These are phyloP conservation scores for Skeletonema potamos DNA, from an alignment of 108 stramenopile genomes.

Conservation along the genomic window DNA sequence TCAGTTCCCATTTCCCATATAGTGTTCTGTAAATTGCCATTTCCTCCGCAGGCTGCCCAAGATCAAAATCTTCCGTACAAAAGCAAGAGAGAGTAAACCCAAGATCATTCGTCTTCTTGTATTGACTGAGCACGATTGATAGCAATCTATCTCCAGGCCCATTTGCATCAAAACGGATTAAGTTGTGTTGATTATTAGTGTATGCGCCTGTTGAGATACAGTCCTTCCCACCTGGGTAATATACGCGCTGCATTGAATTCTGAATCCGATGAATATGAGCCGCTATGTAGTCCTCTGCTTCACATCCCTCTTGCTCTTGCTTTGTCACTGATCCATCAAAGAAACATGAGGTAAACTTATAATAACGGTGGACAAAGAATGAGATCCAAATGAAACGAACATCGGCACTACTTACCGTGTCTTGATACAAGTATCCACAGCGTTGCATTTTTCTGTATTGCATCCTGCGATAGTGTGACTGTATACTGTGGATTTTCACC, in stretches of 20 bases:
- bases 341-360: not conserved
- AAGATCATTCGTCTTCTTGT: conserved; percentile 66
- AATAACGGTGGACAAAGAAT: not conserved
- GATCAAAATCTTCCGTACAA: conserved; percentile 65
- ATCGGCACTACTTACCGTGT: conserved; percentile 39
- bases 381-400: not conserved
- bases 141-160: conserved; percentile 54
- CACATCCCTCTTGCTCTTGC: conserved; percentile 73
- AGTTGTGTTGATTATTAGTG: conserved; percentile 77
- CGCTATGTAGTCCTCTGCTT: conserved; percentile 65
- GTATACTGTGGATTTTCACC: conserved; percentile 83
- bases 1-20: conserved; percentile 21
- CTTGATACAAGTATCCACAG: conserved; percentile 75
- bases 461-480: conserved; percentile 56
- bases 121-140: conserved; percentile 75
- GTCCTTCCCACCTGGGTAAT: conserved; percentile 54
- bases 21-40: conserved; percentile 24
- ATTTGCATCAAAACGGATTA: conserved; percentile 66
- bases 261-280: conserved; percentile 64
- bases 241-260: conserved; percentile 46
- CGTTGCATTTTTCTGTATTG: conserved; percentile 53
- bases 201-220: conserved; percentile 64
- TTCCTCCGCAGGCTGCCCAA: conserved; percentile 46
- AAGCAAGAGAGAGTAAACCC: conserved; percentile 71
- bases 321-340: conserved; percentile 60